Percentiles rank a stretch among this genome's conserved stretches.
Evolutionary conservation across 352 stramenopile species (phyloP).

Genomic region (Globisporangium polare): DNA sequence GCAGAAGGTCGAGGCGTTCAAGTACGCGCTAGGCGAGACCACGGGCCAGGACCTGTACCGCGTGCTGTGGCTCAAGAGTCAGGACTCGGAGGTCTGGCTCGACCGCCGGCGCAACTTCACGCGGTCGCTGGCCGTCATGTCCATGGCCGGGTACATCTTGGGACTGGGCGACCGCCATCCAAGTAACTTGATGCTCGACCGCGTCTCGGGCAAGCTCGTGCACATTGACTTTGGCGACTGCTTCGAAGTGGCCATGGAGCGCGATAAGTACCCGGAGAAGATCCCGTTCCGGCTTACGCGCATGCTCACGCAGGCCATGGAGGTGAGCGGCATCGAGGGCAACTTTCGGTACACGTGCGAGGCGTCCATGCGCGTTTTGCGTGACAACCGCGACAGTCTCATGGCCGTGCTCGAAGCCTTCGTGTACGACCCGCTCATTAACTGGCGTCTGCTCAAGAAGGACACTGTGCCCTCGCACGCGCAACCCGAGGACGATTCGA

Average conservation of each 20-base stretch:
- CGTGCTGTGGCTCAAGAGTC: slow-evolving; percentile 99
- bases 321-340: slow-evolving; percentile 99
- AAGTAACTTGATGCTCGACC: slow-evolving; percentile 99
- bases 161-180: slow-evolving; percentile 99
- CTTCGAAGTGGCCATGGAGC: slow-evolving; percentile 99
- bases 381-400: slow-evolving; percentile 98
- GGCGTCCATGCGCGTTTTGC: slow-evolving; percentile 96
- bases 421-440: slow-evolving; percentile 99
- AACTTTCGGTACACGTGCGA: slow-evolving; percentile 99
- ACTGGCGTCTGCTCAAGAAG: slow-evolving; percentile 95
- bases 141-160: slow-evolving; percentile 99
- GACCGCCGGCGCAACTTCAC: slow-evolving; percentile 98
- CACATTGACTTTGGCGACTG: slow-evolving; percentile 99
- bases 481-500: slow-evolving; percentile 43
- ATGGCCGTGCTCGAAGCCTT: slow-evolving; percentile 99
- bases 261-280: slow-evolving; percentile 99
- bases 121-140: slow-evolving; percentile 99
- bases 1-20: slow-evolving; percentile 99
- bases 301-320: slow-evolving; percentile 99
- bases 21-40: slow-evolving; percentile 90
- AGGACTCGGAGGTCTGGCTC: slow-evolving; percentile 99
- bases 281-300: slow-evolving; percentile 99
- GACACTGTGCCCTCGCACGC: slow-evolving; percentile 73
- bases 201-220: slow-evolving; percentile 98
- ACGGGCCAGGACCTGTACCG: slow-evolving; percentile 98